Percentiles rank a stretch among this genome's conserved stretches.
Conservation (phyloP, 2,329 filamentous ascomycete genomes). For the Penicillium brevicompactum region DNA sequence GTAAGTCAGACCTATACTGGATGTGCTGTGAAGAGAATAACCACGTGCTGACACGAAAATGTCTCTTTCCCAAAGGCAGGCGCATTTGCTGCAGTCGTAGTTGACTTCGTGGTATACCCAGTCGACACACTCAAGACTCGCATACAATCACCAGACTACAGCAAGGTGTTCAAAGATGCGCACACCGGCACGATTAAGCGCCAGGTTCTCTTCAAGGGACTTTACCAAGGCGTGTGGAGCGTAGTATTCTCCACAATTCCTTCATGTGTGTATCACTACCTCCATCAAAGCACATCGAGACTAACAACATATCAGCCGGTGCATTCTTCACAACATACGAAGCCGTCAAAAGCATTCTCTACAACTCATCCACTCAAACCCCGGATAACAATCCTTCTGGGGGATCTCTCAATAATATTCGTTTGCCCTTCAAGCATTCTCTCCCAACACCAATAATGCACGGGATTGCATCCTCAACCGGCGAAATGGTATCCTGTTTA, state of each 20-base stretch:
- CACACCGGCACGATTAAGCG: constrained; percentile 57
- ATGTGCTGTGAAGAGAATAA: background rate
- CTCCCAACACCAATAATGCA: constrained; percentile 72
- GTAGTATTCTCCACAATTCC: constrained; percentile 85
- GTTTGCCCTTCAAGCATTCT: constrained; percentile 36
- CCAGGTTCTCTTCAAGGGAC: constrained; percentile 65
- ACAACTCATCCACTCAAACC: constrained; percentile 45
- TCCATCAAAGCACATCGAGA: background rate
- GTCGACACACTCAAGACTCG: constrained; percentile 89
- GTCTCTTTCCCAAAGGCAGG: constrained; percentile 63
- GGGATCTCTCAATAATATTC: constrained; percentile 1
- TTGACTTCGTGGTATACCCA: constrained; percentile 84
- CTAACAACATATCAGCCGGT: constrained; percentile 59
- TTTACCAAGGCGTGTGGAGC: constrained; percentile 87
- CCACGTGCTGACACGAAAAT: background rate
- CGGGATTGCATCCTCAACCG: constrained; percentile 70
- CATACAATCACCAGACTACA: constrained; percentile 76
- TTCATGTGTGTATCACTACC: constrained; percentile 60
- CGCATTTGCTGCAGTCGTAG: constrained; percentile 79
- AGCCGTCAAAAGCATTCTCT: constrained; percentile 67
- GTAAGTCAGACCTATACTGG: constrained; percentile 43
- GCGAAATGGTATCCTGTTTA: constrained; percentile 81
- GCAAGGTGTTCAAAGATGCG: constrained; percentile 64
- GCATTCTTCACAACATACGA: constrained; percentile 93
- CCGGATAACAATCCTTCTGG: constrained; percentile 7